Evolutionary conservation across 441 rosid species (phyloP).

Genomic region (Bruguiera hainesii): DNA sequence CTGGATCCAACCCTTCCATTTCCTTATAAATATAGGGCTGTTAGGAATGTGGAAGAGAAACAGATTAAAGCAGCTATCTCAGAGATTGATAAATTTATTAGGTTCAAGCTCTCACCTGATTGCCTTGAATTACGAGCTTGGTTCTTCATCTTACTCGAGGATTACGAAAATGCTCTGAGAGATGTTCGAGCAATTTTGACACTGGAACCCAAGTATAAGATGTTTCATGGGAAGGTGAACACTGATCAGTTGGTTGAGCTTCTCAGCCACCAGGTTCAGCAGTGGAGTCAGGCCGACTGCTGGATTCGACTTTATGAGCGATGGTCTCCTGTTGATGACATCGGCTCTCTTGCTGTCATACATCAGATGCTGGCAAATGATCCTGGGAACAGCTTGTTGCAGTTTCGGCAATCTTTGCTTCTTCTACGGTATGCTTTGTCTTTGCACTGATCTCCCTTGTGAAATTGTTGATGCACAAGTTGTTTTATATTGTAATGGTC

Average conservation of each 20-base stretch:
- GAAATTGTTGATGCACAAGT: not conserved
- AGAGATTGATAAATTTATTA: constrained; percentile 66
- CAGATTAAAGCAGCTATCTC: constrained; percentile 56
- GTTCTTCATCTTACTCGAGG: constrained; percentile 76
- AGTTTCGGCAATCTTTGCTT: constrained; percentile 94
- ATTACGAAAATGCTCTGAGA: constrained; percentile 74
- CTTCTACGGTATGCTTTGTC: constrained; percentile 52
- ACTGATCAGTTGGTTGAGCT: constrained; percentile 73
- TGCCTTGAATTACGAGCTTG: constrained; percentile 90
- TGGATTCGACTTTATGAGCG: constrained; percentile 93
- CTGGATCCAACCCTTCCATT: constrained; percentile 85
- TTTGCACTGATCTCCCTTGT: constrained; percentile 34
- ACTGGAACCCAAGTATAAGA: constrained; percentile 73
- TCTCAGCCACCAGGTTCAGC: constrained; percentile 57
- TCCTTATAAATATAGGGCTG: constrained; percentile 85
- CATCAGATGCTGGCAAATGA: constrained; percentile 89
- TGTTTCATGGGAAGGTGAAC: constrained; percentile 62
- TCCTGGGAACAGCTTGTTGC: constrained; percentile 77
- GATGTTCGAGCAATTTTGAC: constrained; percentile 82
- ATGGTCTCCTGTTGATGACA: constrained; percentile 94
- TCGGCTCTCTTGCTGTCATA: constrained; percentile 89
- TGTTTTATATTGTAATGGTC: not conserved
- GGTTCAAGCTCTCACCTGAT: constrained; percentile 77
- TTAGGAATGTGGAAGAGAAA: constrained; percentile 56
- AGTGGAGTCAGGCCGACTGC: constrained; percentile 87